Conservation (phyloP, 306 rosid genomes). For the Sicyos edulis region DNA sequence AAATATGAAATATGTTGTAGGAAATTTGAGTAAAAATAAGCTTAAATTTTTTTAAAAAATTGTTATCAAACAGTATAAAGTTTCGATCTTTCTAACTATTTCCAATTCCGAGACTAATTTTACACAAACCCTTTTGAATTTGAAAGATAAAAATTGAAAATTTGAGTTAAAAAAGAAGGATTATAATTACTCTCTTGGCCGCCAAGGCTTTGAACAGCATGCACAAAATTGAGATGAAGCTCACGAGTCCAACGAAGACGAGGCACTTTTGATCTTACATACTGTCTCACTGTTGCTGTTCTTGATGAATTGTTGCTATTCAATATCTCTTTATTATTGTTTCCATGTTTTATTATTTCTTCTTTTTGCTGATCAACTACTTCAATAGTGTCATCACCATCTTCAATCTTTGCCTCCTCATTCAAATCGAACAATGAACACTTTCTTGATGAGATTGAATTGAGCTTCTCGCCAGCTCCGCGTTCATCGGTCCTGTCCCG, state of each 20-base stretch:
- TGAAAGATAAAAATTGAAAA: background rate
- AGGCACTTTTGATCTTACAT: conserved; percentile 18
- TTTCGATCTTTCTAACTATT: background rate
- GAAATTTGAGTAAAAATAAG: too few species aligned
- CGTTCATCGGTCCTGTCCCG: background rate
- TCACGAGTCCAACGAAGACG: conserved; percentile 19
- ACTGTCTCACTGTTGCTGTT: conserved; percentile 3
- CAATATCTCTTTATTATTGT: too few species aligned
- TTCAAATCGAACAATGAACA: conserved; percentile 16
- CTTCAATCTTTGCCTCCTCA: conserved; percentile 14
- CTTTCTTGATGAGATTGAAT: conserved; percentile 5
- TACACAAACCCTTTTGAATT: background rate
- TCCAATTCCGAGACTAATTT: background rate
- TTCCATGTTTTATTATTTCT: conserved; percentile 6
- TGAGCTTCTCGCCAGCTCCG: background rate
- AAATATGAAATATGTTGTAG: too few species aligned
- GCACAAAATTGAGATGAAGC: conserved; percentile 20
- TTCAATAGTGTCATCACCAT: background rate
- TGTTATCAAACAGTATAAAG: background rate
- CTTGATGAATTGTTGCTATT: background rate
- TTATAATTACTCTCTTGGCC: conserved; percentile 18
- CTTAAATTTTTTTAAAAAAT: too few species aligned
- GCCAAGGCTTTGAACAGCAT: conserved; percentile 19
- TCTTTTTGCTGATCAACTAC: background rate
- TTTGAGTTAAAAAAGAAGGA: background rate